Base-by-base conservation (phyloP, 176 grass and related monocot genomes). In the Hsuehochloa calcarea region DNA sequence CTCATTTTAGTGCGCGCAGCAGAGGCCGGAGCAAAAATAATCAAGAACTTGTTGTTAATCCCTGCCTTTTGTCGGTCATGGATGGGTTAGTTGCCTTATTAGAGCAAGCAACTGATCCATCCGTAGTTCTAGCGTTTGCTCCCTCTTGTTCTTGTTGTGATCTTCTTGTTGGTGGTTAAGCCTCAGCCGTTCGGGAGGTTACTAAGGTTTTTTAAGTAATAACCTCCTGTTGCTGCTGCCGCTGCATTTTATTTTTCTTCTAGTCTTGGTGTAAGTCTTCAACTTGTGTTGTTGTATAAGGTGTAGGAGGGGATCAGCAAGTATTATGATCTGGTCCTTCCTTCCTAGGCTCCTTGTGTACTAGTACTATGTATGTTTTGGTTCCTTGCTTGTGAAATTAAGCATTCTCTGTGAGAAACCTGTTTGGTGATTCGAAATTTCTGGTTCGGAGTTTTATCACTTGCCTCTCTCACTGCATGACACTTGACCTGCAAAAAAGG, bases 1-100 rank as follows among this genome's bases (percentile, higher is more conserved):
- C 85, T 87, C 58, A n/a, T 87, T 87, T 87, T 83, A 83, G 50
- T 83, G 84, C 72, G 40, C 84, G 84, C 84, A 47, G 72, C 72
- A 72, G 73, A 78, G 8, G 8, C 37, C 5, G 22, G 72, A 10
- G 34, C 41, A 15, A 61, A 61, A 80, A 65, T 46, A 58, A 84
- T 34, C 66, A 68, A 0, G 22, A 51, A 49, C 50, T 34, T 77
- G 31, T 64, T 50, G 6, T 63, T 58, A 6, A 5, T 67, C 15
- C 77, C 6, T 12, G 0, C 51, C 17, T 35, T 34, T 4, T 35
- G 17, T 29, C n/a, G n/a, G 22, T 26, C 56, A 2, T 20, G 38
- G 58, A 10, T 45, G 75, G 87, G 79, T 50, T 41, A 8, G 37
- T 60, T 58, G 87, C 75, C 81, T 11, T 89, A 85, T 89, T 89